These are phyloP conservation scores for Aegilops bicornis DNA, from an alignment of 176 grass and related monocot genomes.

Conservation along the genomic window DNA sequence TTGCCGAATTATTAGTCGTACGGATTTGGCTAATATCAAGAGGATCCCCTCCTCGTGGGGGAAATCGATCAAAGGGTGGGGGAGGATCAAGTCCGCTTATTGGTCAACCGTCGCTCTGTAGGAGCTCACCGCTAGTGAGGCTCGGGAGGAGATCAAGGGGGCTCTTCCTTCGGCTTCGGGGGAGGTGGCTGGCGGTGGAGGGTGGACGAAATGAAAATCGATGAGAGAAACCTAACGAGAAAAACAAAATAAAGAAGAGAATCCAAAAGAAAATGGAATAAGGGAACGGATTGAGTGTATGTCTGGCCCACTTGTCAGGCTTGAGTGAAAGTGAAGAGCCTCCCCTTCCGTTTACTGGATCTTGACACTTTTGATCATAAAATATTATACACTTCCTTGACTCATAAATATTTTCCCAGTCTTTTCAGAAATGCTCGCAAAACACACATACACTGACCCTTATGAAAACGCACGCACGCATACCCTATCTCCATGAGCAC, in stretches of 20 bases:
- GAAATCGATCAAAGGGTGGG: background rate
- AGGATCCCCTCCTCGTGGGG: background rate
- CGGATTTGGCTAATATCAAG: conserved; percentile 22
- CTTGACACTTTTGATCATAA: too few relatives aligned
- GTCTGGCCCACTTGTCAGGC: background rate
- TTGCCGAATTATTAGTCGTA: background rate
- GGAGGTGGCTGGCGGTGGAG: background rate
- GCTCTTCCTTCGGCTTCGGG: background rate
- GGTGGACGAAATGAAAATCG: conserved; percentile 21
- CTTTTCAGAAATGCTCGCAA: too few relatives aligned
- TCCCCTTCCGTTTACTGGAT: too few relatives aligned
- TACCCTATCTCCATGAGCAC: too few relatives aligned
- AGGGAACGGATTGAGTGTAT: background rate
- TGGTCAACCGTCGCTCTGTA: background rate
- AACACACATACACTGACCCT: too few relatives aligned
- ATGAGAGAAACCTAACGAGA: background rate
- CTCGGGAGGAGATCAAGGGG: conserved; percentile 8
- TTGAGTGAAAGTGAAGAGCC: background rate
- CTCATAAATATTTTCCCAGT: too few relatives aligned
- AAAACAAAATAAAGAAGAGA: background rate
- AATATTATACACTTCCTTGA: too few relatives aligned
- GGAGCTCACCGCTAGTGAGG: background rate
- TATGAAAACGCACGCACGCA: too few relatives aligned
- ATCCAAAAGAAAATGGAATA: background rate
- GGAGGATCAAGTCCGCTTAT: background rate